These are phyloP conservation scores for Colletotrichum nymphaeae DNA, from an alignment of 2,329 filamentous ascomycete species.

Conservation along the genomic window DNA sequence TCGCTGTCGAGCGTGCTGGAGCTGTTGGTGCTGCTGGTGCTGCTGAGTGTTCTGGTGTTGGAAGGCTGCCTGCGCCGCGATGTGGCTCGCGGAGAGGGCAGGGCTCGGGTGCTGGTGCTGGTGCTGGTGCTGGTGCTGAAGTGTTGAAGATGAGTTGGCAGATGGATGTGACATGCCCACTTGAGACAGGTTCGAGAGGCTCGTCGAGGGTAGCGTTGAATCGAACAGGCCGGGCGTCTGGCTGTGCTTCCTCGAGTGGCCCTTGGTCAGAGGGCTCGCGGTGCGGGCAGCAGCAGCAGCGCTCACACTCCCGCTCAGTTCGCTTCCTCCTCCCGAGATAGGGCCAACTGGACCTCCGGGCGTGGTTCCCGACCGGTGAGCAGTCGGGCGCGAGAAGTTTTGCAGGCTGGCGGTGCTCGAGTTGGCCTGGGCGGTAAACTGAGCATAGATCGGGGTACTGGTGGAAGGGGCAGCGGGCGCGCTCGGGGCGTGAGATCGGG, in stretches of 20 bases:
- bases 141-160: conserved; percentile 38
- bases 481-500: conserved; percentile 45
- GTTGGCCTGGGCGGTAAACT: conserved; percentile 60
- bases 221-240: conserved; percentile 83
- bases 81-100: conserved; percentile 75
- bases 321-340: conserved; percentile 15
- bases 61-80: conserved; percentile 82
- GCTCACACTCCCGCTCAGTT: conserved; percentile 18
- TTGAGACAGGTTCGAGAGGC: conserved; percentile 65
- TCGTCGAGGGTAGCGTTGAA: conserved; percentile 74
- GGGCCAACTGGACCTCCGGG: conserved; percentile 18
- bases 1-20: conserved; percentile 73
- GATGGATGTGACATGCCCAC: conserved; percentile 58
- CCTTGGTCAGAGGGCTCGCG: conserved; percentile 47
- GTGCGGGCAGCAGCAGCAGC: conserved; percentile 43
- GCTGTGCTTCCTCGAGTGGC: conserved; percentile 74
- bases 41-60: conserved; percentile 62
- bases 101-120: conserved; percentile 40
- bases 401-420: conserved; percentile 61
- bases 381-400: conserved; percentile 69
- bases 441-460: conserved; percentile 55
- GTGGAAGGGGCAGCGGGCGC: conserved; percentile 29
- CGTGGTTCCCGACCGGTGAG: conserved; percentile 39
- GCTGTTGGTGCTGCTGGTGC: conserved; percentile 43
- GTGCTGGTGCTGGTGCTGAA: conserved; percentile 23